Conservation (phyloP, 1,284 basidiomycete genomes). For the Limonomyces culmigenus region DNA sequence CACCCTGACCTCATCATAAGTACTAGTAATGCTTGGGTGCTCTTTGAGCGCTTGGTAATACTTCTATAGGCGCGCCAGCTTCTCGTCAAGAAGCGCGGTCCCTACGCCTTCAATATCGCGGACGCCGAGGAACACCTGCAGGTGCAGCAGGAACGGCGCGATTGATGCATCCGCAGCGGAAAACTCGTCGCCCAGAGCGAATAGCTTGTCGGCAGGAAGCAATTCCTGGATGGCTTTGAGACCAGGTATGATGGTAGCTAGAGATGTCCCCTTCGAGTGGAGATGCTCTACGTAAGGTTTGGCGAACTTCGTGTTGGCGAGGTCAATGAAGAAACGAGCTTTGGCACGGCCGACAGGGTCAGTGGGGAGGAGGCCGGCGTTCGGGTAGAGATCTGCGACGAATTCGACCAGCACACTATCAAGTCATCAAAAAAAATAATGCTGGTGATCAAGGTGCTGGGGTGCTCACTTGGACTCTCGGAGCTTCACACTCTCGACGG, state of each 20-base stretch:
- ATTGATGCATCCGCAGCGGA: constrained; percentile 38
- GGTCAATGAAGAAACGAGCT: constrained; percentile 43
- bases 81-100: constrained; percentile 16
- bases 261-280: constrained; percentile 21
- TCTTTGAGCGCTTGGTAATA: constrained; percentile 23
- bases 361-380: constrained; percentile 27
- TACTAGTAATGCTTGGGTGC: no score
- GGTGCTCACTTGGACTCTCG: constrained; percentile 36
- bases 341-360: constrained; percentile 39
- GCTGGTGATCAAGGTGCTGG: no score
- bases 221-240: constrained; percentile 16
- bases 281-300: constrained; percentile 18
- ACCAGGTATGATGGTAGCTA: constrained; percentile 19
- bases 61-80: constrained; percentile 23
- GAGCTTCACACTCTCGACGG: constrained; percentile 37
- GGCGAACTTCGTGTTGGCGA: constrained; percentile 24
- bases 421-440: background rate
- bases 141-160: constrained; percentile 27
- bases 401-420: constrained; percentile 36
- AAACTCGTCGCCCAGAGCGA: constrained; percentile 17
- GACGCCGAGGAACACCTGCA: constrained; percentile 22
- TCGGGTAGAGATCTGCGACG: constrained; percentile 34
- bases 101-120: constrained; percentile 26
- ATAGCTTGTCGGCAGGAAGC: constrained; percentile 13
- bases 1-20: no score